Conservation (phyloP, 345 rosid species). For the Salix brachista region DNA sequence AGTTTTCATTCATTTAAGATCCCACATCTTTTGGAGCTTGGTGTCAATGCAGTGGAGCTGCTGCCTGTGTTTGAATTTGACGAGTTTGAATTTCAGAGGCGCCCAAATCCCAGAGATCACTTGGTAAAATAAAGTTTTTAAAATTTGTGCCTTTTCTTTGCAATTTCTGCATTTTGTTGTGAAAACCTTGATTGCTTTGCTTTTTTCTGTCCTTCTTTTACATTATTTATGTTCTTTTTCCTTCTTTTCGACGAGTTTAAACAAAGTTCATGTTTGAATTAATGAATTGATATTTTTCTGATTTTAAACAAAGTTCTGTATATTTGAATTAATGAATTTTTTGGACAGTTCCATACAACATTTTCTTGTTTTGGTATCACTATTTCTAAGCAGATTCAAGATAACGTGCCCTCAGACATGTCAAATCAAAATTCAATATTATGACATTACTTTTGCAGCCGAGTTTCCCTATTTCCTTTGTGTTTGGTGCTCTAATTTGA, state of each 20-base stretch:
- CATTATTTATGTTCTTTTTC: too few species aligned
- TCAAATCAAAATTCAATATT: too few species aligned
- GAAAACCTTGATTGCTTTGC: background rate
- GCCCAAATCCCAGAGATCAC: conserved; percentile 86
- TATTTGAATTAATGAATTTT: too few species aligned
- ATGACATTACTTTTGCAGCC: too few species aligned
- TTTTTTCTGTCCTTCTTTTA: background rate
- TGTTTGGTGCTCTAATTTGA: background rate
- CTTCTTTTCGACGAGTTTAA: too few species aligned
- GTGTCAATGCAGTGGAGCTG: conserved; percentile 90
- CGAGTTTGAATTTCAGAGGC: conserved; percentile 89
- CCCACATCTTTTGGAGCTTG: conserved; percentile 85
- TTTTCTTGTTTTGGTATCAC: too few species aligned
- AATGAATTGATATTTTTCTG: too few species aligned
- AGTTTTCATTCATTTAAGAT: conserved; percentile 42
- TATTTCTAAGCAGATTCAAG: too few species aligned
- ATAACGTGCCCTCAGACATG: too few species aligned
- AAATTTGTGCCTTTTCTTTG: background rate
- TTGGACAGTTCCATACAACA: too few species aligned
- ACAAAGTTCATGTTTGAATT: too few species aligned
- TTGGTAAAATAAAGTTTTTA: conserved; percentile 45
- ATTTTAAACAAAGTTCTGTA: too few species aligned
- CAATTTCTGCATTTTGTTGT: background rate
- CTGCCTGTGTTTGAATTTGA: conserved; percentile 90
- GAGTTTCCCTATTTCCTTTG: background rate